phyloP scores from a whole-genome alignment of 805 yeast species.

The Wickerhamomyces silvicola region DNA sequence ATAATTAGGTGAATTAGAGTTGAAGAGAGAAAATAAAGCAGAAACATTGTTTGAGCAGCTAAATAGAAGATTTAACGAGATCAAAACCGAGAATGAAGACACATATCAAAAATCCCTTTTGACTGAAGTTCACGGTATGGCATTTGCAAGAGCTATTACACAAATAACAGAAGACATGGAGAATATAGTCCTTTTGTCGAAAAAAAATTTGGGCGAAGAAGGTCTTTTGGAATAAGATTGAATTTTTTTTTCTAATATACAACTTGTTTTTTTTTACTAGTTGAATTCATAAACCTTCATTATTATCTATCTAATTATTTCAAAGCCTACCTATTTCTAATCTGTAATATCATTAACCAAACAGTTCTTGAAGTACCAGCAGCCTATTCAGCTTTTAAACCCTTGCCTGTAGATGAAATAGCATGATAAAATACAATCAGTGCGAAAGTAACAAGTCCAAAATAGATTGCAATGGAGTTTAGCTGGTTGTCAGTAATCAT shows the following conservation, averaged over 20 bases:
- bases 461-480: conserved; percentile 61
- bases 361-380: too few species aligned
- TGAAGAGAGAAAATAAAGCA: not conserved
- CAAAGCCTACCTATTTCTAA: too few species aligned
- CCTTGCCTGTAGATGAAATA: conserved; percentile 40
- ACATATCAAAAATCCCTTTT: conserved; percentile 30
- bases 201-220: conserved; percentile 40
- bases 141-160: conserved; percentile 42
- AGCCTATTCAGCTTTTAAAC: conserved; percentile 6
- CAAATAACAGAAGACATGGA: conserved; percentile 38
- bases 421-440: conserved; percentile 71
- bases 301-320: too few species aligned
- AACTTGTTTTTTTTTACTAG: too few species aligned
- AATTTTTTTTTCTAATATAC: not conserved
- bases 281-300: too few species aligned
- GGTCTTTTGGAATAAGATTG: not conserved
- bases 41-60: conserved; percentile 7
- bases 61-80: conserved; percentile 6
- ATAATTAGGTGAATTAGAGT: conserved; percentile 28
- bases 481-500: conserved; percentile 87
- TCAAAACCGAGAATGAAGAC: conserved; percentile 2
- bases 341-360: too few species aligned
- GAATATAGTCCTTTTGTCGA: conserved; percentile 29
- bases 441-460: conserved; percentile 67
- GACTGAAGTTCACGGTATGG: conserved; percentile 44